phyloP scores from a whole-genome alignment of 768 basidiomycete genomes.

The Terana coerulea region DNA sequence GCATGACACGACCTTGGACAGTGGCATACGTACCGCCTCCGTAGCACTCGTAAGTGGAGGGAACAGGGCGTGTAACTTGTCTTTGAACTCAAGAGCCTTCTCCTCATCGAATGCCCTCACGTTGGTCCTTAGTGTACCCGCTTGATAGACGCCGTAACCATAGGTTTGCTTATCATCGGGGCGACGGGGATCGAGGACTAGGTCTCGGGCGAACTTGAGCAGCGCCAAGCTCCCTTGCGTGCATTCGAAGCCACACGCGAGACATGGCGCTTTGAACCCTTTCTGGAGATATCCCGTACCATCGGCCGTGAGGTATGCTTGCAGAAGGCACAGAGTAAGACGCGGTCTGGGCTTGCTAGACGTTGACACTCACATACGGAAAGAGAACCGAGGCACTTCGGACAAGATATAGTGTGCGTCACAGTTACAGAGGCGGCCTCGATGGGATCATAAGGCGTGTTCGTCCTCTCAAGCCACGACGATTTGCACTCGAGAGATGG shows the following conservation, averaged over 20 bases:
- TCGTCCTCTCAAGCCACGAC: conserved; percentile 18
- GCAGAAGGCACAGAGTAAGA: too few relatives aligned
- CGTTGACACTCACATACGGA: conserved; percentile 31
- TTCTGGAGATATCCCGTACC: conserved; percentile 48
- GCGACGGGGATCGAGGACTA: conserved; percentile 21
- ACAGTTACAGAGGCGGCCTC: conserved; percentile 27
- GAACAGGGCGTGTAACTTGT: conserved; percentile 1
- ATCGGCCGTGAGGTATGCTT: conserved; percentile 37
- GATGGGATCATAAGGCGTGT: conserved; percentile 31
- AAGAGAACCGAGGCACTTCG: conserved; percentile 28
- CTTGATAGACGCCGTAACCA: conserved; percentile 6
- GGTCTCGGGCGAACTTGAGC: conserved; percentile 39
- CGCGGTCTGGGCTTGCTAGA: too few relatives aligned
- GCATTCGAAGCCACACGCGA: conserved; percentile 35
- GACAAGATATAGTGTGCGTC: conserved; percentile 31
- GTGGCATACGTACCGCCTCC: too few relatives aligned
- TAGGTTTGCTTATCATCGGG: background rate
- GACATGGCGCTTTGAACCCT: conserved; percentile 36
- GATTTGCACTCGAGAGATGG: conserved; percentile 10
- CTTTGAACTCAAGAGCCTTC: background rate
- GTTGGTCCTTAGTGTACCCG: conserved; percentile 8
- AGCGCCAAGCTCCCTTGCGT: conserved; percentile 39
- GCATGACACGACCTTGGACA: too few relatives aligned
- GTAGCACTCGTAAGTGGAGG: background rate
- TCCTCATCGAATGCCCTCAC: background rate